A percentile compares a stretch with the other conserved stretches of the same genome.
Evolutionary conservation across 148 eudicot genomes (phyloP).

Genomic region (Nepenthes mirabilis): DNA sequence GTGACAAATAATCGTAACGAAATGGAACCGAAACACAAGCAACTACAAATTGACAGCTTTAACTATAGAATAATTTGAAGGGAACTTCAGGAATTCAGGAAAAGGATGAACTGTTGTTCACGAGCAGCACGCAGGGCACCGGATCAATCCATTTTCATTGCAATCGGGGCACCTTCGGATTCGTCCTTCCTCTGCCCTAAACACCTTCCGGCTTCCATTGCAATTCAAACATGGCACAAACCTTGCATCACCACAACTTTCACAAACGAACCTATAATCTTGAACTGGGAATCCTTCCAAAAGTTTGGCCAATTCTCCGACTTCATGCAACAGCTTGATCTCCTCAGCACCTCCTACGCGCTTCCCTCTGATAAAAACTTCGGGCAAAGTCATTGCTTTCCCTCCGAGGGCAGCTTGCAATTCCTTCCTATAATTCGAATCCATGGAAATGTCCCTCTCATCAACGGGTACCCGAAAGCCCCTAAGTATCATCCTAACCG

Average conservation of each 20-base stretch:
- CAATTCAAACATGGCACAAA: conserved; percentile 72
- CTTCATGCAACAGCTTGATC: conserved; percentile 71
- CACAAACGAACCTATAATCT: conserved; percentile 50
- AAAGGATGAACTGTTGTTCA: conserved; percentile 14
- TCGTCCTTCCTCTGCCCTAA: conserved; percentile 51
- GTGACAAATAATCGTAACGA: no score
- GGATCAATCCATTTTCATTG: conserved; percentile 88
- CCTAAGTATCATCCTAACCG: conserved; percentile 56
- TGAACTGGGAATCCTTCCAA: conserved; percentile 53
- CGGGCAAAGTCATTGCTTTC: conserved; percentile 55
- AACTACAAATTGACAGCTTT: no score
- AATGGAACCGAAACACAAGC: no score
- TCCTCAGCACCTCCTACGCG: conserved; percentile 77
- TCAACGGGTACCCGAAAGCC: conserved; percentile 71
- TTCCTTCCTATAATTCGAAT: conserved; percentile 60
- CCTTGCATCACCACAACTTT: conserved; percentile 81
- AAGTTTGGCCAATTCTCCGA: conserved; percentile 56
- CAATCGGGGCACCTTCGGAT: conserved; percentile 55
- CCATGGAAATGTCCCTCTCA: conserved; percentile 92
- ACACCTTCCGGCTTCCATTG: conserved; percentile 79
- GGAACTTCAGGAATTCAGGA: no score
- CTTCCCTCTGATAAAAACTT: conserved; percentile 63
- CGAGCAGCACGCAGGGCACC: conserved; percentile 70
- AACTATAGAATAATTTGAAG: no score
- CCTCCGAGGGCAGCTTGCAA: conserved; percentile 52